phyloP scores from a whole-genome alignment of 371 early-diverging fungal genomes.

The Circinella umbellata region DNA sequence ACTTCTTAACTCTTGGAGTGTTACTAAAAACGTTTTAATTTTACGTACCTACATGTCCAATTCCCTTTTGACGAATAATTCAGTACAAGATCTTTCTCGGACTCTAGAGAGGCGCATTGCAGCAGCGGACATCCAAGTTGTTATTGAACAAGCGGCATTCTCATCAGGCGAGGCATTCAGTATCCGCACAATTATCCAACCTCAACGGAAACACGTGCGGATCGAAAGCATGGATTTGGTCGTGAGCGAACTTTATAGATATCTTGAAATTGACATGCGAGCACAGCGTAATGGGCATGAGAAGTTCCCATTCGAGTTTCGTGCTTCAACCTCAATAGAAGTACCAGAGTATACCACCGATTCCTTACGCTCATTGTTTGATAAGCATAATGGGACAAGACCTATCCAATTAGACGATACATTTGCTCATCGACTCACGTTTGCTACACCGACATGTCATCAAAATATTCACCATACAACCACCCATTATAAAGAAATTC shows the following conservation, averaged over 20 bases:
- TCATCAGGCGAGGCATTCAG: slow-evolving; percentile 48
- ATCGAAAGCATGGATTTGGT: slow-evolving; percentile 39
- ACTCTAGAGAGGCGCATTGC: slow-evolving; percentile 43
- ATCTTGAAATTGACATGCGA: slow-evolving; percentile 38
- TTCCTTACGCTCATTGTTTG: slow-evolving; percentile 30
- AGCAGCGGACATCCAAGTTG: slow-evolving; percentile 39
- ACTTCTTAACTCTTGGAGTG: slow-evolving; percentile 33
- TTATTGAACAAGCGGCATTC: slow-evolving; percentile 49
- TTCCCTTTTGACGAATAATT: slow-evolving; percentile 43
- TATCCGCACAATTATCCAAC: slow-evolving; percentile 41
- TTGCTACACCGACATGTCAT: slow-evolving; percentile 44
- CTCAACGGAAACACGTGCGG: slow-evolving; percentile 40
- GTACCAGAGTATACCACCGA: slow-evolving; percentile 17
- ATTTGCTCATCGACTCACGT: slow-evolving; percentile 44
- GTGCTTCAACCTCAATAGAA: slow-evolving; percentile 1
- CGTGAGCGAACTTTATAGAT: slow-evolving; percentile 35
- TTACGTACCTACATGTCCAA: slow-evolving; percentile 49
- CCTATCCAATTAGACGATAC: slow-evolving; percentile 34
- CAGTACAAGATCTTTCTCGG: slow-evolving; percentile 38
- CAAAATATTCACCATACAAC: slow-evolving; percentile 44
- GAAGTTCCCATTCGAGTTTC: slow-evolving; percentile 24
- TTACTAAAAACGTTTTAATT: slow-evolving; percentile 37
- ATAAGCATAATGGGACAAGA: slow-evolving; percentile 18
- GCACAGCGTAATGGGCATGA: slow-evolving; percentile 34
- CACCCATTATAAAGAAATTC: slow-evolving; percentile 40